Evolutionary conservation across 768 basidiomycete genomes (phyloP), one percentile per base, ranked within the genome.

Genomic region (Tricholoma hemisulphureum): DNA sequence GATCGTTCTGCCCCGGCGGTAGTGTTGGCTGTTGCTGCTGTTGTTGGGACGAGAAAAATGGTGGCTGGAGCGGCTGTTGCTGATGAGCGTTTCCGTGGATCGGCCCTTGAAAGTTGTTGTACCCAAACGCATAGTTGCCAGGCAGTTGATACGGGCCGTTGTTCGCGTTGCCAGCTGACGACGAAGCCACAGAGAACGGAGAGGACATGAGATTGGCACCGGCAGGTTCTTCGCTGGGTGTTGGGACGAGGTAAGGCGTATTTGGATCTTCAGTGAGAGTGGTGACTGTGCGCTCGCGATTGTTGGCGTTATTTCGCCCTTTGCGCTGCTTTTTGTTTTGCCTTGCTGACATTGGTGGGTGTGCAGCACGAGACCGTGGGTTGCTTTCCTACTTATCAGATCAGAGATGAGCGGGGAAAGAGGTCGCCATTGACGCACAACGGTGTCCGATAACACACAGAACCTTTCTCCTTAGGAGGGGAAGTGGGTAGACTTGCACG

Each of bases 221-320:
- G 51, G 77, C 71, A 3, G 77, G 78, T 16, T 83, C 80, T 69
- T 85, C 83, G 61, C 78, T 79, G 23, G 81, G 68, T 9, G 77
- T 78, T 18, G 81, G 80, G 28, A 82, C 73, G 56, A 83, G 76
- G 58, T 79, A 83, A 28, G 77, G 76, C 3, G 81, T 79, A 63
- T 80, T 79, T 49, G 84, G 78, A 61, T 83, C 82, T 64, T 83
- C 77, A 10, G 84, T 83, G 66, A 86, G 83, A 32, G 84, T 85
- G 61, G 83, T 84, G 63, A 86, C 83, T n/a, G 85, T 86, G 57
- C 85, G 82, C 69, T 86, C 84, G 64, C 87, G 80, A 70, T 76
- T 81, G 62, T 77, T 79, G 62, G 73, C 69, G 69, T 79, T 78
- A 68, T 69, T 76, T 56, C 83, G 83, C 20, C 77, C 78, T 67